These are phyloP conservation scores for Asterella californica DNA, from an alignment of 225 moss, liverwort and hornwort species.

Conservation along the genomic window DNA sequence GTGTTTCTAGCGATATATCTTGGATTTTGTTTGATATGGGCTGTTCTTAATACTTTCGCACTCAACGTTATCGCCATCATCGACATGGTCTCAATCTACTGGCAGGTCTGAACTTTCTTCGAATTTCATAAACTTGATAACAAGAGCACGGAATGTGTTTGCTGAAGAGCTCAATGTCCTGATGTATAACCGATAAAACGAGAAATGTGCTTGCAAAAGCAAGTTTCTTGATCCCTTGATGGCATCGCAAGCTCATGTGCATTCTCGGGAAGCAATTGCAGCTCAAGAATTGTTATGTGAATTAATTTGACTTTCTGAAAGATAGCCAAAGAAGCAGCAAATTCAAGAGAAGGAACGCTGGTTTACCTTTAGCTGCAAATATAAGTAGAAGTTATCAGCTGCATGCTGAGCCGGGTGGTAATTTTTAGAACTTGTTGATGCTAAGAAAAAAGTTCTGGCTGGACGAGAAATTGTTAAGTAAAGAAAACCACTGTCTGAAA, in stretches of 20 bases:
- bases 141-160: background rate
- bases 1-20: slow-evolving; percentile 83
- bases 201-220: background rate
- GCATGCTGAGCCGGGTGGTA: no score
- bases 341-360: no score
- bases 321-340: no score
- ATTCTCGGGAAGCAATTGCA: background rate
- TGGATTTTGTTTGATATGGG: slow-evolving; percentile 71
- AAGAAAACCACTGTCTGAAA: no score
- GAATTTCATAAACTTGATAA: background rate
- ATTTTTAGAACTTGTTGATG: no score
- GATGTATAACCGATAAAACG: background rate
- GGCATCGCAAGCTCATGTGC: background rate
- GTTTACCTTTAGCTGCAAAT: no score
- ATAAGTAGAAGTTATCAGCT: no score
- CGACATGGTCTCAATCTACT: slow-evolving; percentile 82
- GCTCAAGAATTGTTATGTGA: background rate
- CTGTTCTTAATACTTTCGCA: slow-evolving; percentile 80
- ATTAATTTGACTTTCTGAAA: no score
- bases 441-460: no score
- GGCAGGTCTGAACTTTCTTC: slow-evolving; percentile 56
- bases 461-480: no score
- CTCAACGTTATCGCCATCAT: slow-evolving; percentile 82
- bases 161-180: background rate
- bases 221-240: background rate